Conservation (phyloP, 352 stramenopile genomes). For the Phytophthora macrochlamydospora region DNA sequence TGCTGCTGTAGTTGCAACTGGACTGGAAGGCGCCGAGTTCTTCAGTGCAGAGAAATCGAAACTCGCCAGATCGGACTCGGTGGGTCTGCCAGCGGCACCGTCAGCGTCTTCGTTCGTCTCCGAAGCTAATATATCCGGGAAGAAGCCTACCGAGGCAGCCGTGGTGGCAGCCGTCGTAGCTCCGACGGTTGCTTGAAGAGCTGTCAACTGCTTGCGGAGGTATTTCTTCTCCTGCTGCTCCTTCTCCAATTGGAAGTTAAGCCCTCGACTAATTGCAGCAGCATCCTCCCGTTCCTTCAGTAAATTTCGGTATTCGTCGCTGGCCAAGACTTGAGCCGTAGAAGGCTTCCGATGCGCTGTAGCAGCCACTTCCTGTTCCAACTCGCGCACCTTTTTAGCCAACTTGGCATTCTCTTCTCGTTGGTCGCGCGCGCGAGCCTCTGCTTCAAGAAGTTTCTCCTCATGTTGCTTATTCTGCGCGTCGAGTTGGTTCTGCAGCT, state of each 20-base stretch:
- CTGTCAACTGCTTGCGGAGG: constrained; percentile 62
- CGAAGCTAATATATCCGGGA: constrained; percentile 15
- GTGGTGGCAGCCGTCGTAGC: constrained; percentile 27
- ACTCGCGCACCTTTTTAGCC: constrained; percentile 39
- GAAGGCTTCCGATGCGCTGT: constrained; percentile 22
- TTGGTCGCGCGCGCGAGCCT: constrained; percentile 21
- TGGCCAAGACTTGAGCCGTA: constrained; percentile 41
- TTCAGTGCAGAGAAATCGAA: constrained; percentile 60
- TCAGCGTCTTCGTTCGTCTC: constrained; percentile 21
- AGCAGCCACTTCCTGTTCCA: constrained; percentile 43
- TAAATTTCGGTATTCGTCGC: constrained; percentile 59
- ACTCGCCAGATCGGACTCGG: constrained; percentile 57
- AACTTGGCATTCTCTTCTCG: constrained; percentile 33
- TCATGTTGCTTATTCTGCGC: constrained; percentile 33
- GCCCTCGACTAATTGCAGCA: constrained; percentile 65
- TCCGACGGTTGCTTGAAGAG: constrained; percentile 38
- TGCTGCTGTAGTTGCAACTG: constrained; percentile 5
- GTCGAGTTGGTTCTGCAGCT: constrained; percentile 47
- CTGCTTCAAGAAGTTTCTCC: constrained; percentile 22
- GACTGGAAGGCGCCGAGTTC: constrained; percentile 14
- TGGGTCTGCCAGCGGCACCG: constrained; percentile 41
- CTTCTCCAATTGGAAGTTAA: constrained; percentile 79
- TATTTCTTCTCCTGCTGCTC: constrained; percentile 82
- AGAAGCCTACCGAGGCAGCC: constrained; percentile 34
- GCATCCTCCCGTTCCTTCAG: constrained; percentile 66